Percentiles rank a stretch among this genome's conserved stretches.
Evolutionary conservation across 2,329 filamentous ascomycete genomes (phyloP).

Genomic region (Trichothecium roseum): DNA sequence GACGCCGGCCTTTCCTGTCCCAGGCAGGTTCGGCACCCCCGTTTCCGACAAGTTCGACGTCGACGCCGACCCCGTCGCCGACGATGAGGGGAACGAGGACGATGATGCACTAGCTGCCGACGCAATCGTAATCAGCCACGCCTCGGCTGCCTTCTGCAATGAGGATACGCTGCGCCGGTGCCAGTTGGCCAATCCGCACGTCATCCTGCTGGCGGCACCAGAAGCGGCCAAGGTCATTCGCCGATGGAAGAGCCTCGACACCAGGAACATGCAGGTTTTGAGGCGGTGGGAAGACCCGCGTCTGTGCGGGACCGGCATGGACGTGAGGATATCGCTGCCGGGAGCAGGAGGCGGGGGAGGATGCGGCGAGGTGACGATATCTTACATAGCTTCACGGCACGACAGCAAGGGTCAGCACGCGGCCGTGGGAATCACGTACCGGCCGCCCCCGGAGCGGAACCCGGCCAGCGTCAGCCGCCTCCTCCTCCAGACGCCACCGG

Average conservation of each 20-base stretch:
- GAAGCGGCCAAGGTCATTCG: slow-evolving; percentile 54
- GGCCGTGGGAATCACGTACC: slow-evolving; percentile 64
- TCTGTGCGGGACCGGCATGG: slow-evolving; percentile 18
- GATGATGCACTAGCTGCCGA: slow-evolving; percentile 21
- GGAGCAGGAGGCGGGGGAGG: slow-evolving; percentile 38
- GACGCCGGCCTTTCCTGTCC: too few species aligned
- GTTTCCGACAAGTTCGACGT: too few species aligned
- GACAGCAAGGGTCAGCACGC: slow-evolving; percentile 53
- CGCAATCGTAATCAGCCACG: slow-evolving; percentile 34
- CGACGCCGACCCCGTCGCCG: too few species aligned
- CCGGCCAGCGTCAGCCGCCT: slow-evolving; percentile 10
- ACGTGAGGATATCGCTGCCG: slow-evolving; percentile 40
- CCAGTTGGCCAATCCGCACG: slow-evolving; percentile 37
- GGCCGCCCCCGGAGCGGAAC: slow-evolving; percentile 33
- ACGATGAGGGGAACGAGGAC: too few species aligned
- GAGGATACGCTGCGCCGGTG: slow-evolving; percentile 58
- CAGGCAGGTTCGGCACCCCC: too few species aligned
- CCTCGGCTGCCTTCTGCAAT: slow-evolving; percentile 57
- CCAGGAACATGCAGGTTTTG: slow-evolving; percentile 32
- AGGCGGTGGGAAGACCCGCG: slow-evolving; percentile 34
- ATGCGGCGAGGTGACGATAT: slow-evolving; percentile 60
- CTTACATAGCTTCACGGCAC: slow-evolving; percentile 50
- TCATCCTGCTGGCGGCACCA: slow-evolving; percentile 56
- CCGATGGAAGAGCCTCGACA: slow-evolving; percentile 58
- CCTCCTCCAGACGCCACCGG: slow-evolving; percentile 8